Evolutionary conservation across 2,329 filamentous ascomycete species (phyloP), one percentile per base, ranked within the genome.

Genomic region (Cephalotrichum gorgonifer): DNA sequence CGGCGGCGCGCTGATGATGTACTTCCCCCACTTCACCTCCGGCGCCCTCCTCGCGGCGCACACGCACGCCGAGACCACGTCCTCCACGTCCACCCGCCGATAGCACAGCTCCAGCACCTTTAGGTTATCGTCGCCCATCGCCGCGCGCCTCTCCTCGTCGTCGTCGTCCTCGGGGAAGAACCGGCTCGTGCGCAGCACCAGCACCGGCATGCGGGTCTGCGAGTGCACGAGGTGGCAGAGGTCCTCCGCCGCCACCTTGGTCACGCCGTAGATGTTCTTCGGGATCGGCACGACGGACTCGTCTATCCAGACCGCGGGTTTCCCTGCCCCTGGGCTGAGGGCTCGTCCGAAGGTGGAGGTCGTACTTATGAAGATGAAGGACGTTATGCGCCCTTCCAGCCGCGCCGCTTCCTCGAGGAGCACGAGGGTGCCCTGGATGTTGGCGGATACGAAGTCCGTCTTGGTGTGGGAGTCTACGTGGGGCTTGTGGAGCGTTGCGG

Each of bases 111-210:
- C 71, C n/a, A 71, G 57, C 6, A 73, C 66, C 53, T 74, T 73
- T 39, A 73, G 61, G 52, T 73, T 74, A n/a, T 65, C 68, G 27
- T 65, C 67, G 3, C 50, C 56, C 49, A 71, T 58, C 2, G 58
- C 54, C 8, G 52, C 54, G 23, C 69, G 61, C 1, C 69, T 58
- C 25, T 64, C 63, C 5, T 64, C 65, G 48, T 73, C 70, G 50
- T 74, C 71, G 45, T 74, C 71, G 17, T 61, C 60, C 54, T 74
- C 71, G 0, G 70, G 69, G 52, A 74, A 74, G 62, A 75, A 75
- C 44, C 72, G 67, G 45, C 65, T 69, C 3, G 67, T 68, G n/a
- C 71, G 66, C 8, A 75, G 61, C 6, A 75, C 60, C 0, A 75
- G 35, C 1, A 68, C 58, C 0, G 71, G 70, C 53, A 75, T 54